A percentile compares a stretch with the other conserved stretches of the same genome.
Conservation (phyloP, 1,139 yeast species). For the Ogataea hybrid region DNA sequence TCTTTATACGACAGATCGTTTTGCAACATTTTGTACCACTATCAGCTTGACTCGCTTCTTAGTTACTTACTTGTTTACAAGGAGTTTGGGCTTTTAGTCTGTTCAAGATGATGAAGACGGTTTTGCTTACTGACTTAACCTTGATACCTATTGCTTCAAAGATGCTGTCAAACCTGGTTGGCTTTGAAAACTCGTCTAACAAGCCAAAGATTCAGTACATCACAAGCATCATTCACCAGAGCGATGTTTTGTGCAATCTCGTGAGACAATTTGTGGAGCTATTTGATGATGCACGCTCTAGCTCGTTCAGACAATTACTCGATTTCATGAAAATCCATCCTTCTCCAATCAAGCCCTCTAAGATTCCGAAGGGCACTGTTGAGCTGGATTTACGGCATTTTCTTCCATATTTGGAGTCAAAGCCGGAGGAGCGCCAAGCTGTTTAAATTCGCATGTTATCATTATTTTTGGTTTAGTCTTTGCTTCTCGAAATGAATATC, state of each 20-base stretch:
- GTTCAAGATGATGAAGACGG: slow-evolving; percentile 33
- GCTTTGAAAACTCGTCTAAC: slow-evolving; percentile 25
- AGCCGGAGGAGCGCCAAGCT: slow-evolving; percentile 5
- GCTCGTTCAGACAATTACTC: slow-evolving; percentile 26
- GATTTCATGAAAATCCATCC: slow-evolving; percentile 29
- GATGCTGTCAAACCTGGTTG: slow-evolving; percentile 34
- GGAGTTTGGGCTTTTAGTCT: slow-evolving; percentile 39
- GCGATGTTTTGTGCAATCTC: slow-evolving; percentile 29
- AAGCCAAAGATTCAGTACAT: slow-evolving; percentile 23
- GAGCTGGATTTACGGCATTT: slow-evolving; percentile 22
- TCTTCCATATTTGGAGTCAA: slow-evolving; percentile 11
- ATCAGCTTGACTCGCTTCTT: slow-evolving; percentile 26
- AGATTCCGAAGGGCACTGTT: slow-evolving; percentile 27
- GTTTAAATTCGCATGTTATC: not conserved
- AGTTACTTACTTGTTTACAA: slow-evolving; percentile 35
- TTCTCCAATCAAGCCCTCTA: slow-evolving; percentile 33
- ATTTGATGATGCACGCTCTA: slow-evolving; percentile 31
- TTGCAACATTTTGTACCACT: slow-evolving; percentile 16
- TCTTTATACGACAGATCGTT: slow-evolving; percentile 11
- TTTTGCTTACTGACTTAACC: slow-evolving; percentile 23
- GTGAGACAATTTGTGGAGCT: slow-evolving; percentile 31
- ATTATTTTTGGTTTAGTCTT: not conserved
- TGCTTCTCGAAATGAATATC: slow-evolving; percentile 1
- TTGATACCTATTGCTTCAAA: slow-evolving; percentile 34
- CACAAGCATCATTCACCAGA: slow-evolving; percentile 26